These are phyloP conservation scores for Streptanthus diversifolius DNA, from an alignment of 345 rosid species.

Conservation along the genomic window DNA sequence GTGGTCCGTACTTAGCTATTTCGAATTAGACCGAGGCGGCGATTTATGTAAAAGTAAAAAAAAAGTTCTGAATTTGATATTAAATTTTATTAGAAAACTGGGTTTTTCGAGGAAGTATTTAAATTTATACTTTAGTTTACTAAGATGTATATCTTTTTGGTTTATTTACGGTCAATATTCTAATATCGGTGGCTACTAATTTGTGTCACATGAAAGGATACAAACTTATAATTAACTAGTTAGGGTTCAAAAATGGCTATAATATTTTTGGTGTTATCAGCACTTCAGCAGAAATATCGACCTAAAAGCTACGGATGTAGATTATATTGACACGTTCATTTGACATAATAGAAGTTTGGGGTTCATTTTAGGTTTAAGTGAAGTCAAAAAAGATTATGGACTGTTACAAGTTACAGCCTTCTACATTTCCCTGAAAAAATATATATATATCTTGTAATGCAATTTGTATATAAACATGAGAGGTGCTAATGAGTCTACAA, in stretches of 20 bases:
- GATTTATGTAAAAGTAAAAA: neutral
- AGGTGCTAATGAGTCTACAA: neutral
- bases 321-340: no score
- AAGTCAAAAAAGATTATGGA: neutral
- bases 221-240: no score
- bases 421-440: neutral
- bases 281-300: neutral
- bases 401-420: neutral
- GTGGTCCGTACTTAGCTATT: constrained; percentile 24
- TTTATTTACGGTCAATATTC: neutral
- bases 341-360: neutral
- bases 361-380: neutral
- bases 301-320: neutral
- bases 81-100: neutral
- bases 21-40: constrained; percentile 9
- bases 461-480: neutral
- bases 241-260: neutral
- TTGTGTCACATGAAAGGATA: constrained; percentile 2
- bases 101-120: neutral
- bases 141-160: neutral
- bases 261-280: neutral
- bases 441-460: neutral
- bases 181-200: neutral
- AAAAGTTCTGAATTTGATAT: neutral
- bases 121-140: neutral